Base-by-base conservation (phyloP, 768 basidiomycete species). In the Hygrophorus russula region DNA sequence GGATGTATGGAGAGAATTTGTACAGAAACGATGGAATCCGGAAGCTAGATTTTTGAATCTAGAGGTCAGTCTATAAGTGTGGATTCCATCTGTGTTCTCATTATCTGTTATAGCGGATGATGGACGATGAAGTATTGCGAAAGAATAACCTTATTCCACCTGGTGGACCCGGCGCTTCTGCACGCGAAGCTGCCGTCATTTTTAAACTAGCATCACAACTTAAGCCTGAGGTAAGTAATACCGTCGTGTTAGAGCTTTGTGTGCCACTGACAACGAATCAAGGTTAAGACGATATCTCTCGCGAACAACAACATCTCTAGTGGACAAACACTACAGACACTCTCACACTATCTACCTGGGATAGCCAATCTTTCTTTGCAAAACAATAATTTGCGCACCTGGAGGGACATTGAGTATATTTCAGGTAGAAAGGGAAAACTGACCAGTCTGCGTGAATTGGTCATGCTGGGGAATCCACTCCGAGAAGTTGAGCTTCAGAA, bases 171-270 rank as follows among this genome's bases (percentile, higher is more conserved):
- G 76, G 80, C 8, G 77, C 83, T 27, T 68, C 74, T 18, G 56
- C 62, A 15, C 75, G 69, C 47, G 83, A 87, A 53, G 79, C 83
- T 0, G 75, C 82, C 4, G 90, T 93, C 8, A 79, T 97, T 36
- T 92, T 92, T 69, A 92, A 92, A 60, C 68, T 93, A 9, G 88
- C 91, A 1, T 70, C 75, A 14, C 73, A 82, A 51, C 74, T 92
- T 42, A 78, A 76, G 50, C 90, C 91, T 30, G 71, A 77, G 44
- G 88, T 87, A 53, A 43, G 48, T 42, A 12, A 44, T 50, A 27
- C 38, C 34, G 32, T 33, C 28, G 27, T 39, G 37, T 36, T 15
- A 46, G 2, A 9, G 17, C 2, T 37, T 29, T 8, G 43, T 40
- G 41, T 44, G 44, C 45, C 57, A 20, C 45, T 45, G 37, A n/a